Base-by-base conservation (phyloP, 257 asterid species). In the Lycium ferocissimum region DNA sequence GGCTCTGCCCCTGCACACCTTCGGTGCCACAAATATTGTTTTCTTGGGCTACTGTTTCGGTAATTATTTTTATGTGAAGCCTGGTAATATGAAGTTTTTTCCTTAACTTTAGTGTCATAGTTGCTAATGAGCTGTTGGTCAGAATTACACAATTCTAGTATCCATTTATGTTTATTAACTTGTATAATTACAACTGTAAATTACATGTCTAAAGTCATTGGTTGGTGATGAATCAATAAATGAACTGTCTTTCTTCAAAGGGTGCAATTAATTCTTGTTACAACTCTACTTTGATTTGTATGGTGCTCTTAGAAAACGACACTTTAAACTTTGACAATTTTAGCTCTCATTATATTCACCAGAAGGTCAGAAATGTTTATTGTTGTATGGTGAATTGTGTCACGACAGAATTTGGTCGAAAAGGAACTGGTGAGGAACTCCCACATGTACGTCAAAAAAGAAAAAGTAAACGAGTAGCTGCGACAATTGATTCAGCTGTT, bases 401-500 rank as follows among this genome's bases (percentile, higher is more conserved):
- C 59, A 67, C 43, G 13, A 35, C 62, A 86, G 85, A 62, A 35
- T 33, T 45, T 59, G 14, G 9, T 63, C 43, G 17, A 26, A 22
- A 37, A 65, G 81, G 57, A 18, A 14, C 43, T 9, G 58, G 17
- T 22, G 35, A 79, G n/a, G 51, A 69, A 43, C 22, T 7, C 18
- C 18, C 18, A 9, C 33, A 26, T 26, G 33, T 26, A 26, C 33
- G 33, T 26, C 51, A 9, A 7, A 81, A 58, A 35, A 47, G 33
- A 38, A 84, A 65, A 40, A 72, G 69, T 72, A 71, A 13, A 40
- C 22, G 17, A 47, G 62, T 20, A 54, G 86, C 43, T 80, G 86
- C 67, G n/a, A 33, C 37, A 65, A 9, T 45, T 63, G 92, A 85
- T 83, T 59, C 82, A 75, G 89, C 82, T 70, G 87, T 70, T 67